A percentile compares a stretch with the other conserved stretches of the same genome.
Conservation (phyloP, 2,329 filamentous ascomycete genomes). For the Xylaria sp. region DNA sequence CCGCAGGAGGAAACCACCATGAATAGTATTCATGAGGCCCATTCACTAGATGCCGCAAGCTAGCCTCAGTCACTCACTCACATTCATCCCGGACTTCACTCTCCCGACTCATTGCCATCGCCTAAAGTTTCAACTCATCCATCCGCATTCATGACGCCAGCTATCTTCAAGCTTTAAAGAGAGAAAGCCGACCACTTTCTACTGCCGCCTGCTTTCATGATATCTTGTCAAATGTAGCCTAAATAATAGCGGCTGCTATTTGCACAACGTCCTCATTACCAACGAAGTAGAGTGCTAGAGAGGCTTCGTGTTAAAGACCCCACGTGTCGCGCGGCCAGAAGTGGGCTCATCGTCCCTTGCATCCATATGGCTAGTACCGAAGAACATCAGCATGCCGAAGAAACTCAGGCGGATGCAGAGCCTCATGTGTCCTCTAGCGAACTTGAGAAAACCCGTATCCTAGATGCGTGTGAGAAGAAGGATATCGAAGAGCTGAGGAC, state of each 20-base stretch:
- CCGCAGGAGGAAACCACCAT: constrained; percentile 6
- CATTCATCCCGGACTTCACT: not conserved
- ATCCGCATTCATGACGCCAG: constrained; percentile 19
- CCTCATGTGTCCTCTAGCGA: constrained; percentile 26
- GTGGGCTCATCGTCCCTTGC: constrained; percentile 12
- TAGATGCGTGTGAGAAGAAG: constrained; percentile 68
- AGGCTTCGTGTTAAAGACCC: not conserved
- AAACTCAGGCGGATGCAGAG: constrained; percentile 33
- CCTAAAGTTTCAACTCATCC: not conserved
- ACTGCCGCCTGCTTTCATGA: not conserved
- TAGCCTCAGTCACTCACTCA: constrained; percentile 2
- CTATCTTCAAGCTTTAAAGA: constrained; percentile 1
- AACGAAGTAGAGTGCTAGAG: not conserved
- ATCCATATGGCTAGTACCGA: constrained; percentile 39
- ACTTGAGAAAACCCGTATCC: constrained; percentile 60
- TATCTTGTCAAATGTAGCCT: constrained; percentile 25
- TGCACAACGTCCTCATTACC: constrained; percentile 8
- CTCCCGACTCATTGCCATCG: not conserved
- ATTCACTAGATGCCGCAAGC: constrained; percentile 17
- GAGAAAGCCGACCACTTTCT: not conserved
- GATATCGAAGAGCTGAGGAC: constrained; percentile 67
- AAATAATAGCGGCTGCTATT: not conserved
- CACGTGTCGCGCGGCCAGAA: constrained; percentile 17
- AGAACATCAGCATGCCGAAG: constrained; percentile 34
- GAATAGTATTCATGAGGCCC: constrained; percentile 1